Base-by-base conservation (phyloP, 768 basidiomycete species). In the Mrakia blollopis region DNA sequence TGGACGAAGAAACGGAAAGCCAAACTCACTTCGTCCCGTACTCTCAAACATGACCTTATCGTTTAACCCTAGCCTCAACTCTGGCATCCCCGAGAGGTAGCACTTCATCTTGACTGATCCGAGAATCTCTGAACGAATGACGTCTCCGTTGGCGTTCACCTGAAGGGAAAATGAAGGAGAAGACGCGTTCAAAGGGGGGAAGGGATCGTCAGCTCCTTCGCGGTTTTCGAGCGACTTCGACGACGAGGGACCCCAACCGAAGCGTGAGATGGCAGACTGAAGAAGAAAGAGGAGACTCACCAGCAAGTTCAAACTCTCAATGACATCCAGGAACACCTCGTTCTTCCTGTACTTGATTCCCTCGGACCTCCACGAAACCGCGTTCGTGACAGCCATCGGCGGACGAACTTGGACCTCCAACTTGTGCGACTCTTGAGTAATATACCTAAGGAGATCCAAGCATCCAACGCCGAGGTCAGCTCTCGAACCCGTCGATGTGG, bases 11-110 rank as follows among this genome's bases (percentile, higher is more conserved):
- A 47, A 16, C 10, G 23, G 25, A 50, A 50, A 25, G 32, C n/a
- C 44, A 37, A 23, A 82, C 92, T 81, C 83, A 95, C 94, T 93
- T 80, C 97, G 88, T 28, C 96, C 96, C 2, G 96, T 98, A 81
- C 87, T 92, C 84, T 99, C 97, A 81, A 98, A 98, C 96, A 99
- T 98, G 83, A 98, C 94, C 85, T 98, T 98, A 86, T 99, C 96
- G 84, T 99, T 99, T 75, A 99, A 86, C 3, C 96, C 97, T 39
- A 99, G 84, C 77, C 96, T 88, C 65, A 98, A 87, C 83, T 99
- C 97, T 25, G 97, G 97, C 97, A 98, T 99, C n/a, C 97, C 97
- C 13, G 93, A 94, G 2, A 99, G 87, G 83, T 98, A 99, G 83
- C 76, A 98, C 84, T 98, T 98, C 97, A 98, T 98, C 88, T 99